phyloP scores from a whole-genome alignment of 1,139 yeast genomes.

The Candida tetrigidarum region DNA sequence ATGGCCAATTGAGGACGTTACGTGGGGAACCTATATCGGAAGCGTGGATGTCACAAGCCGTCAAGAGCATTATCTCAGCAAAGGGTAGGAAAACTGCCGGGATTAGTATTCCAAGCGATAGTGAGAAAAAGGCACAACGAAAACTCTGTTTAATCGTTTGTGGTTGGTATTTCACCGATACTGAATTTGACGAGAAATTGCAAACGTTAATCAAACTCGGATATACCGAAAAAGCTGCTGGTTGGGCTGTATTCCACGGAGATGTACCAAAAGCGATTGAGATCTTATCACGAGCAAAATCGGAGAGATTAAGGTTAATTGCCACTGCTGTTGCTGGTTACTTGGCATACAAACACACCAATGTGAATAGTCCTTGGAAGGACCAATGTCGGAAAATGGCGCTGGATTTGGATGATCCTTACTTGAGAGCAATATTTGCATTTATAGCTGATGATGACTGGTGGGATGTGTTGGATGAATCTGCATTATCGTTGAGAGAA shows the following conservation, averaged over 20 bases:
- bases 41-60: constrained; percentile 50
- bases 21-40: constrained; percentile 39
- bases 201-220: constrained; percentile 60
- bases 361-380: constrained; percentile 84
- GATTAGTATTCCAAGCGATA: constrained; percentile 49
- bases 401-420: constrained; percentile 86
- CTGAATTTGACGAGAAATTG: constrained; percentile 76
- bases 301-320: constrained; percentile 71
- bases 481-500: constrained; percentile 85
- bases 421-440: constrained; percentile 89
- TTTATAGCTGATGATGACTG: constrained; percentile 94
- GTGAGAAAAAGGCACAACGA: constrained; percentile 64
- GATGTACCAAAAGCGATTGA: constrained; percentile 81
- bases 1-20: constrained; percentile 56
- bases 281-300: constrained; percentile 62
- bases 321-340: constrained; percentile 96
- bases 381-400: constrained; percentile 91
- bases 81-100: constrained; percentile 51
- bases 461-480: constrained; percentile 95
- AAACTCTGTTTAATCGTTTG: constrained; percentile 81
- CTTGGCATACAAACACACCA: constrained; percentile 67
- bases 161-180: constrained; percentile 88
- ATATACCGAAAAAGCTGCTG: constrained; percentile 88
- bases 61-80: constrained; percentile 43
- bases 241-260: constrained; percentile 97